These are phyloP conservation scores for Phytophthora pini DNA, from an alignment of 352 stramenopile genomes.

Conservation along the genomic window DNA sequence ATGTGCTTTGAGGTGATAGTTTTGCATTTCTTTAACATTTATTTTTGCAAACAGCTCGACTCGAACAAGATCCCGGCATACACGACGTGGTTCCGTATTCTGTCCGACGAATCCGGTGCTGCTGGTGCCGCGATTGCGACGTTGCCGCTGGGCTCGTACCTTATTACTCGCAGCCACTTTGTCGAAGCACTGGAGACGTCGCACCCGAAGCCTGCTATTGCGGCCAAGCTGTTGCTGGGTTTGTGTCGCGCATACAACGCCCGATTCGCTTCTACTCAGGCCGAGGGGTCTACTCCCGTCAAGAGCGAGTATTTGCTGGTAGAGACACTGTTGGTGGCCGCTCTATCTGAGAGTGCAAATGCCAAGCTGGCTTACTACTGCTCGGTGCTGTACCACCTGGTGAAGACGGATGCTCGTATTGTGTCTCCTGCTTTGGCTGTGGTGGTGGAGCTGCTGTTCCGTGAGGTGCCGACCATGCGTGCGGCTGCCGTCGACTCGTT, in stretches of 20 bases:
- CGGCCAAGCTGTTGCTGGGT: conserved; percentile 73
- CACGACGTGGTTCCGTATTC: conserved; percentile 67
- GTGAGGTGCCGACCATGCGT: conserved; percentile 79
- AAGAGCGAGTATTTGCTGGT: conserved; percentile 86
- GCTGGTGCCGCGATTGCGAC: conserved; percentile 67
- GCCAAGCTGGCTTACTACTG: conserved; percentile 71
- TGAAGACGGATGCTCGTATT: conserved; percentile 72
- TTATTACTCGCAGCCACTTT: conserved; percentile 65
- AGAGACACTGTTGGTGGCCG: conserved; percentile 72
- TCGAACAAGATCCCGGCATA: conserved; percentile 72
- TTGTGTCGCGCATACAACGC: conserved; percentile 65
- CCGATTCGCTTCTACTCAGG: conserved; percentile 53
- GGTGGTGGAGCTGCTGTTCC: conserved; percentile 86
- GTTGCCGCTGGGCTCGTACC: conserved; percentile 75
- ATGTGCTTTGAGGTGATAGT: neutral
- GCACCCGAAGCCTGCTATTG: conserved; percentile 70
- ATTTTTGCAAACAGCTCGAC: conserved; percentile 46
- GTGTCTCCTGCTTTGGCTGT: conserved; percentile 82
- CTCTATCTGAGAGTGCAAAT: conserved; percentile 51
- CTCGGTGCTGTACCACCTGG: conserved; percentile 76
- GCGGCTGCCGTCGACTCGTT: conserved; percentile 64
- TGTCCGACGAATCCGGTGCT: conserved; percentile 76
- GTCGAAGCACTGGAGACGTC: conserved; percentile 66
- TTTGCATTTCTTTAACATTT: neutral
- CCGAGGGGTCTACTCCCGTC: conserved; percentile 32